Conservation (phyloP, 257 asterid genomes). For the Eucommia ulmoides region DNA sequence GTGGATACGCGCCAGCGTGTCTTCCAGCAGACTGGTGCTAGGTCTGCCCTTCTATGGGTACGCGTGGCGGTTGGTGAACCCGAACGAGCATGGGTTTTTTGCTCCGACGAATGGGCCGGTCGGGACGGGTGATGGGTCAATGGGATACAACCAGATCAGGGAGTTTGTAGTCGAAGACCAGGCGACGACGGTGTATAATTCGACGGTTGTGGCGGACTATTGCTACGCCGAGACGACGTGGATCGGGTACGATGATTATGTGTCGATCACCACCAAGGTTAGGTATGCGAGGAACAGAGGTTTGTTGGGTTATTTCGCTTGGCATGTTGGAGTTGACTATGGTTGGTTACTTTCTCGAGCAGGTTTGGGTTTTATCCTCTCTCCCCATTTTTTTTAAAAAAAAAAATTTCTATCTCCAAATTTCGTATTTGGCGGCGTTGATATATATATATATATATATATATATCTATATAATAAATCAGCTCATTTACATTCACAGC, state of each 20-base stretch:
- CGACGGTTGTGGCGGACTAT: conserved; percentile 5
- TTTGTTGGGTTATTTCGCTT: conserved; percentile 11
- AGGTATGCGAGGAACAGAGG: conserved; percentile 2
- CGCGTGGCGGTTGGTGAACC: conserved; percentile 5
- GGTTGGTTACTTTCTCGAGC: conserved; percentile 6
- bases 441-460: too few species aligned
- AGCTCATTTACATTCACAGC: too few species aligned
- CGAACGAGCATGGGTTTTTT: conserved; percentile 5
- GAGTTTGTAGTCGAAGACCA: neutral
- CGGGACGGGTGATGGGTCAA: conserved; percentile 1
- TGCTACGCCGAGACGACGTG: conserved; percentile 2
- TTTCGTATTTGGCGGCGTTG: too few species aligned
- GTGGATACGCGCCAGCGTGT: conserved; percentile 5
- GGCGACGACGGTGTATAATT: conserved; percentile 2
- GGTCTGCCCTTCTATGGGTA: conserved; percentile 12
- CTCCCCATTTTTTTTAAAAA: too few species aligned
- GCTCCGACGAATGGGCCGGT: conserved; percentile 7
- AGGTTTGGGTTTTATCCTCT: conserved; percentile 8
- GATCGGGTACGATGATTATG: conserved; percentile 10
- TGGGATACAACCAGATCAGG: neutral
- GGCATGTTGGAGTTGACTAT: conserved; percentile 10
- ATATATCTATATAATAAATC: too few species aligned
- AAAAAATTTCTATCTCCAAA: too few species aligned
- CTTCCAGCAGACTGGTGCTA: conserved; percentile 3
- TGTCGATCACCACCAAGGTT: conserved; percentile 6